A percentile compares a stretch with the other conserved stretches of the same genome.
Conservation (phyloP, 2,329 filamentous ascomycete species). For the Septoria petroselini region DNA sequence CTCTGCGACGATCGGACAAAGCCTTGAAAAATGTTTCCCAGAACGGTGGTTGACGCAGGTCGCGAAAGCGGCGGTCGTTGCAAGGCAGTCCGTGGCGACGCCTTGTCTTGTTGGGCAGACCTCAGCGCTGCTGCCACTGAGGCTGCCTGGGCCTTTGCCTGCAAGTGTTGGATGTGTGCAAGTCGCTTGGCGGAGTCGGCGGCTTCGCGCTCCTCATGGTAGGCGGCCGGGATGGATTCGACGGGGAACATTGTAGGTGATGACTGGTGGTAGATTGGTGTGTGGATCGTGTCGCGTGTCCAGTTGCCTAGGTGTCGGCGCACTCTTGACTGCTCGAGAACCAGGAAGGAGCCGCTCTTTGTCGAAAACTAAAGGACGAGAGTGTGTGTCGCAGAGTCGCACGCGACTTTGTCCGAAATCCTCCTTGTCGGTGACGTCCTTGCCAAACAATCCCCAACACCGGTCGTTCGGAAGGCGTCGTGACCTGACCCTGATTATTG, state of each 20-base stretch:
- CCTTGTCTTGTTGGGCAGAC: conserved; percentile 8
- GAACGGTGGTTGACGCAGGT: conserved; percentile 24
- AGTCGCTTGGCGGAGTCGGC: conserved; percentile 29
- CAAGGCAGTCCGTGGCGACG: conserved; percentile 13
- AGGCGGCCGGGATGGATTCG: conserved; percentile 34
- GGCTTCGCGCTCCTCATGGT: conserved; percentile 35
- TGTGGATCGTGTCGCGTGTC: conserved; percentile 8
- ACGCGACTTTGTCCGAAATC: conserved; percentile 5
- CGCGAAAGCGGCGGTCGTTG: conserved; percentile 29
- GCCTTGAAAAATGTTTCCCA: conserved; percentile 34
- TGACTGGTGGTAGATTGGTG: background rate
- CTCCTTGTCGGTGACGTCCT: background rate
- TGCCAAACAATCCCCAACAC: background rate
- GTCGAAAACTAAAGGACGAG: background rate
- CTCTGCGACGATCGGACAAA: conserved; percentile 19
- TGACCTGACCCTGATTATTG: conserved; percentile 2
- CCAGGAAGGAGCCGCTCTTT: background rate
- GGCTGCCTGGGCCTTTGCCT: conserved; percentile 22
- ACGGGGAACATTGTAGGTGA: conserved; percentile 35
- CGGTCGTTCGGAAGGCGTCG: conserved; percentile 2
- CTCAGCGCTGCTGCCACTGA: conserved; percentile 15
- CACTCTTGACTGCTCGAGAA: background rate
- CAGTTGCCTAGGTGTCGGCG: background rate
- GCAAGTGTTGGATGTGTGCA: conserved; percentile 25
- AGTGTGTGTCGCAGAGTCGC: background rate